Percentiles rank a stretch among this genome's conserved stretches.
Conservation (phyloP, 371 early-diverging fungal genomes). For the Haplosporangium sp. region DNA sequence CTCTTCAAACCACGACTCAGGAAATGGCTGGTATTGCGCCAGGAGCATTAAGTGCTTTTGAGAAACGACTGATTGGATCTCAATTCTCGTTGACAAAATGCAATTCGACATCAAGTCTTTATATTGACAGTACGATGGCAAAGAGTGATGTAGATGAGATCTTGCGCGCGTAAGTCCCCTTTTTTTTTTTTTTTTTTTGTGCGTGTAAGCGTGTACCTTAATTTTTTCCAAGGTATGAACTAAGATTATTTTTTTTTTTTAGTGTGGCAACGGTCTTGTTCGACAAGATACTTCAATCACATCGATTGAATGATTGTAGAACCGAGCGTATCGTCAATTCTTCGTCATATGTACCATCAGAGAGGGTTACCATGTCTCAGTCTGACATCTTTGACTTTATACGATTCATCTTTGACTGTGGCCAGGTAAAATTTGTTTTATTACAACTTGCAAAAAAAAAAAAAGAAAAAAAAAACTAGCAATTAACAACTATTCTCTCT, state of each 20-base stretch:
- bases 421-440: constrained; percentile 54
- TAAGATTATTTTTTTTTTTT: neutral
- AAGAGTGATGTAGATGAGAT: constrained; percentile 54
- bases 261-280: constrained; percentile 48
- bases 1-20: constrained; percentile 24
- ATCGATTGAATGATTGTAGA: constrained; percentile 34
- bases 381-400: constrained; percentile 56
- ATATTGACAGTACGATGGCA: constrained; percentile 52
- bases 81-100: constrained; percentile 49
- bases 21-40: constrained; percentile 30
- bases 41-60: constrained; percentile 40
- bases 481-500: neutral
- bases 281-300: constrained; percentile 41
- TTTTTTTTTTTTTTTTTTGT: neutral
- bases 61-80: constrained; percentile 13
- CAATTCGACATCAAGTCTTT: constrained; percentile 51
- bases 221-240: too few species aligned
- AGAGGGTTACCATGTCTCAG: constrained; percentile 42
- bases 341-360: constrained; percentile 36
- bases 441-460: too few species aligned
- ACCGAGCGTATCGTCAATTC: constrained; percentile 47
- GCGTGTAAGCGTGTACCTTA: too few species aligned
- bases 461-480: too few species aligned
- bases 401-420: constrained; percentile 64
- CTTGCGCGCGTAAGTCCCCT: constrained; percentile 40